Base-by-base conservation (phyloP, 257 asterid species). In the Solanum bukasovii region DNA sequence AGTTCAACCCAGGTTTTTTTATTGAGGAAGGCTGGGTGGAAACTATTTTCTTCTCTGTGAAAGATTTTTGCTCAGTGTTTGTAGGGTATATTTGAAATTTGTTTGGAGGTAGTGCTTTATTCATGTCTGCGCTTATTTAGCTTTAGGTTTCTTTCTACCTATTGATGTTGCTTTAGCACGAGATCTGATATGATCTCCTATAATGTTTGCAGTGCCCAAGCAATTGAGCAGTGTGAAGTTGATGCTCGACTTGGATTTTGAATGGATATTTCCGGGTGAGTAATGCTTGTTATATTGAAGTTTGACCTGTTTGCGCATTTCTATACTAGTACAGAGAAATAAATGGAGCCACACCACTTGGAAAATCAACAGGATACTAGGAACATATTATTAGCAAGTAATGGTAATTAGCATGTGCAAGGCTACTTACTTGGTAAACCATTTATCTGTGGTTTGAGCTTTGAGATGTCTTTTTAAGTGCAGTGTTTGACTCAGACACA, bases 241-340 rank as follows among this genome's bases (percentile, higher is more conserved):
- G 92, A 89, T 94, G 91, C 93, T 93, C n/a, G 92, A 90, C 87
- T 85, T 91, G 89, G 94, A 93, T 72, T 94, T 94, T 89, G 94
- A 93, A 88, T 94, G 98, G 98, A 93, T 94, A 86, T 86, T 94
- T 35, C 98, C 98, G 31, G 96, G 96, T 93, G 86, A 91, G 88
- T 44, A 29, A 79, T 83, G 35, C 25, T 78, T 78, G n/a, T 42
- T 42, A 27, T 78, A 78, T 46, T 42, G 37, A 6, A 78, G 63
- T 9, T 78, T 78, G 37, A 25, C 63, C 25, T 40, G 84, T 78
- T 78, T 44, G 63, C n/a, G 6, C 23, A 11, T 78, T 78, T 78
- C 13, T 78, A 14, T 13, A 25, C 61, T 40, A 4, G 27, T n/a
- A 40, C 35, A 40, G n/a, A 77, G 61, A 77, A 31, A 33, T n/a